Evolutionary conservation across 2,329 filamentous ascomycete genomes (phyloP).

Genomic region (Alternaria ventricosa): DNA sequence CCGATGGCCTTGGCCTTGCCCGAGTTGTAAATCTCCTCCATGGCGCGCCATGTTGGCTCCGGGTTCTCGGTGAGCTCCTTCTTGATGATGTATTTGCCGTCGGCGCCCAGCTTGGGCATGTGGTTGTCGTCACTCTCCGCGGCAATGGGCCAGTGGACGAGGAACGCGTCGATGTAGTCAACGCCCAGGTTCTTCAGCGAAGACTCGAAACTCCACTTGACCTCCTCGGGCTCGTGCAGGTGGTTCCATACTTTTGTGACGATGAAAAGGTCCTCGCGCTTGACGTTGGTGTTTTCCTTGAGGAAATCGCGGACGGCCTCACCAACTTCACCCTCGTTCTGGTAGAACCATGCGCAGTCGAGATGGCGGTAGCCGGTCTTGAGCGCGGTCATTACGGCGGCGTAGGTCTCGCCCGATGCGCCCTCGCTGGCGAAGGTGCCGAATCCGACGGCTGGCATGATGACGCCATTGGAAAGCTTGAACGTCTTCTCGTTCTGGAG

Average conservation of each 20-base stretch:
- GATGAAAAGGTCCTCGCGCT: conserved; percentile 68
- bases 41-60: conserved; percentile 69
- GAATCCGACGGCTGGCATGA: conserved; percentile 73
- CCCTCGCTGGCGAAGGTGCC: conserved; percentile 76
- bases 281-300: conserved; percentile 60
- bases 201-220: conserved; percentile 65
- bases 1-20: conserved; percentile 71
- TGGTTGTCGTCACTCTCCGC: conserved; percentile 58
- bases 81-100: conserved; percentile 67
- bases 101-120: conserved; percentile 63
- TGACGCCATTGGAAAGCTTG: conserved; percentile 64
- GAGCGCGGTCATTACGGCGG: conserved; percentile 66
- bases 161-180: conserved; percentile 72
- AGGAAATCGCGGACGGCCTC: conserved; percentile 68
- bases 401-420: conserved; percentile 60
- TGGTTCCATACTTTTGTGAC: conserved; percentile 75
- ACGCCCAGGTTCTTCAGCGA: conserved; percentile 68
- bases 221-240: conserved; percentile 63
- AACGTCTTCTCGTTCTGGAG: conserved; percentile 52
- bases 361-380: conserved; percentile 68
- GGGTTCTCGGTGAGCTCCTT: conserved; percentile 72
- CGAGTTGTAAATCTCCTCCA: conserved; percentile 68
- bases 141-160: conserved; percentile 68
- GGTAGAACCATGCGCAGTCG: conserved; percentile 74
- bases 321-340: conserved; percentile 74